Evolutionary conservation across 805 yeast species (phyloP), one percentile per base, ranked within the genome.

Genomic region (Priceomyces castillae): DNA sequence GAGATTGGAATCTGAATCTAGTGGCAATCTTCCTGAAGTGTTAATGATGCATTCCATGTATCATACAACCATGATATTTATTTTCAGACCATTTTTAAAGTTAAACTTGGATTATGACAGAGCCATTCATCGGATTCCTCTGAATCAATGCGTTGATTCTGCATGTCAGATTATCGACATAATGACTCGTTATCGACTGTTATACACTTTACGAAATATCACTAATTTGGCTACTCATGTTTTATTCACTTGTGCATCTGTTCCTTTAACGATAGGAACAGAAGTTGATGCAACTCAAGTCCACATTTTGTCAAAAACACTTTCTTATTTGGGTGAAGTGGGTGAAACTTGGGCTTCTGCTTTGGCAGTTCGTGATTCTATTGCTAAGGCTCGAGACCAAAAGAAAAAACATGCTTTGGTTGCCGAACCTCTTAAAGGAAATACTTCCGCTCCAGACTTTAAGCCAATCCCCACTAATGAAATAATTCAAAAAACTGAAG

Each of bases 21-120:
- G 7, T 7, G 22, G 39, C 26, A 41, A 46, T 31, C 31, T 28
- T 28, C 49, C 46, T n/a, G 45, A 46, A 7, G 44, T 43, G 2
- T 40, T 46, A 3, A 43, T 46, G 47, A 17, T 46, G n/a, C 49
- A 46, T 36, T 39, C 46, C 3, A 46, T 46, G 49, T 46, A 42
- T 20, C 30, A 46, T 30, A 36, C 49, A 2, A 34, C 44, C 16
- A 35, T 41, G 10, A 46, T 46, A 39, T 46, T 46, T 18, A 35
- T 46, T 23, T 46, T 37, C 35, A 37, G 49, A 18, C 49, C 49
- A 10, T 46, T 37, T 25, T 28, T 46, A 23, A 43, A 43, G 20
- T 26, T 46, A 9, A 46, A 46, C 14, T 46, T 41, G 18, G 18
- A 33, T 20, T 12, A 35, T 33, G 36, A 39, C 46, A 42, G 37